These are phyloP conservation scores for Candida piceae DNA, from an alignment of 805 yeast species.

Conservation along the genomic window DNA sequence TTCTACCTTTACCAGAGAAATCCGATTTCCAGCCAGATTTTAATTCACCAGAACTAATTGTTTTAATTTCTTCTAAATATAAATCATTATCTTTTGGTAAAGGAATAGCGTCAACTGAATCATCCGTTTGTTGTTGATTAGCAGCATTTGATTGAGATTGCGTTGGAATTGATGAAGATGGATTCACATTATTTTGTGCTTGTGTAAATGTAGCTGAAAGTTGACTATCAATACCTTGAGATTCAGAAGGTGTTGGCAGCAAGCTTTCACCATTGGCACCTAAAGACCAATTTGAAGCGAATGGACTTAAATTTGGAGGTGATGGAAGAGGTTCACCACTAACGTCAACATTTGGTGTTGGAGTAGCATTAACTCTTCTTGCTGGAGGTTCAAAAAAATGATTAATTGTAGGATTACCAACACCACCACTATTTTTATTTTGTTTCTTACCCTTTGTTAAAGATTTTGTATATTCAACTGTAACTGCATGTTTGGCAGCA, in stretches of 20 bases:
- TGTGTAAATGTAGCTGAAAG: slow-evolving; percentile 1
- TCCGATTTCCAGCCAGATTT: slow-evolving; percentile 96
- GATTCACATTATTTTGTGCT: too few relatives aligned
- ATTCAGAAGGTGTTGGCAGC: slow-evolving; percentile 9
- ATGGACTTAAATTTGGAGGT: too few relatives aligned
- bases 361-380: slow-evolving; percentile 5
- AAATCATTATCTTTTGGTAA: slow-evolving; percentile 24
- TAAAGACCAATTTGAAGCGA: slow-evolving; percentile 27
- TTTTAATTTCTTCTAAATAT: slow-evolving; percentile 67
- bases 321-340: too few relatives aligned
- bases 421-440: slow-evolving; percentile 27
- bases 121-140: neutral
- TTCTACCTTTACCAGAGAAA: slow-evolving; percentile 68
- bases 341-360: neutral
- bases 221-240: slow-evolving; percentile 2
- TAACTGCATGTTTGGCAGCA: slow-evolving; percentile 39
- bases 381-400: slow-evolving; percentile 25
- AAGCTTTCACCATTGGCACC: slow-evolving; percentile 8
- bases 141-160: neutral
- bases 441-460: slow-evolving; percentile 20
- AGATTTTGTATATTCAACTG: slow-evolving; percentile 38
- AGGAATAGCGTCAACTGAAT: neutral
- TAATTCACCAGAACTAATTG: slow-evolving; percentile 73
- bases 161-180: neutral
- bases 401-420: slow-evolving; percentile 21